Conservation (phyloP, 495 filamentous ascomycete species). For the Elaphomyces granulatus region DNA sequence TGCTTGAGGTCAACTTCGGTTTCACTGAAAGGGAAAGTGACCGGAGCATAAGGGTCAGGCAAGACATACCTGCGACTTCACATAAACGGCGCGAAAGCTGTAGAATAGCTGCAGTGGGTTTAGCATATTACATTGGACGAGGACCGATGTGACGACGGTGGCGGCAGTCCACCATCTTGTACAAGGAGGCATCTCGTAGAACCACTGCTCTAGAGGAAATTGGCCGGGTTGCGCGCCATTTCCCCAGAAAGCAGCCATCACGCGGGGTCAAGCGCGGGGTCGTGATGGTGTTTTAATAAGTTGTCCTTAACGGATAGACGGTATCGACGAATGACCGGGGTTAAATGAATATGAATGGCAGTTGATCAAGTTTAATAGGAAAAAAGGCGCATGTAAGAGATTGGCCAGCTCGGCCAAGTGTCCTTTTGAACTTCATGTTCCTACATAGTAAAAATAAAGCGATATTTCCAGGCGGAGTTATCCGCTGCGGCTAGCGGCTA, state of each 20-base stretch:
- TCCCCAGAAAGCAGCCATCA: slow-evolving; percentile 33
- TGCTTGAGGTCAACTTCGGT: slow-evolving; percentile 19
- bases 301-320: no score
- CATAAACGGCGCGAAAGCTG: slow-evolving; percentile 81
- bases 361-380: no score
- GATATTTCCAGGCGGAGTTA: no score
- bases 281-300: no score
- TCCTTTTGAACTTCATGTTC: no score
- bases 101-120: slow-evolving; percentile 93
- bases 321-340: no score
- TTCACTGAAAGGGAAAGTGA: slow-evolving; percentile 1
- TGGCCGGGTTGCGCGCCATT: slow-evolving; percentile 44
- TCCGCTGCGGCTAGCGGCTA: no score
- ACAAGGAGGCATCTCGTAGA: slow-evolving; percentile 93
- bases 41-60: not conserved
- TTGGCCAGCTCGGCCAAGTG: no score
- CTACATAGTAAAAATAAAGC: no score
- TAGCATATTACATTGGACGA: slow-evolving; percentile 86
- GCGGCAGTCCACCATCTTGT: slow-evolving; percentile 95
- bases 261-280: no score
- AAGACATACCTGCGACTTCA: slow-evolving; percentile 61
- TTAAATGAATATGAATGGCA: no score
- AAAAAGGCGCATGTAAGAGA: no score
- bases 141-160: slow-evolving; percentile 70
- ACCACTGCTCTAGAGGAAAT: slow-evolving; percentile 90